Conservation (phyloP, 768 basidiomycete species). For the Heimioporus sp. region DNA sequence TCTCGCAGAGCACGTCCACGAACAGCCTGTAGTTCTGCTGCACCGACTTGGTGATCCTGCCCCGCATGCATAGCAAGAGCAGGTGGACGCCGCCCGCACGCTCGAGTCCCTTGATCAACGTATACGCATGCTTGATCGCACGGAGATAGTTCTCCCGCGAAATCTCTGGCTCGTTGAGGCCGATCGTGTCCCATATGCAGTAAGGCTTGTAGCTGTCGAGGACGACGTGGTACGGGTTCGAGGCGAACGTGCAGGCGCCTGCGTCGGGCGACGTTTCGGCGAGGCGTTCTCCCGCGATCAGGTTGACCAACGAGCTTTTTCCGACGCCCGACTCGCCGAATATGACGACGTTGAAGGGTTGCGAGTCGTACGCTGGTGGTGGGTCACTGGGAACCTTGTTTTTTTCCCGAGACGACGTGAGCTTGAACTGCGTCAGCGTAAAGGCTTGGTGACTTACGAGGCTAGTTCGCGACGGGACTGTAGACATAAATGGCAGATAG, state of each 20-base stretch:
- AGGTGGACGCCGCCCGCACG: constrained; percentile 36
- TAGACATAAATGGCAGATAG: neutral
- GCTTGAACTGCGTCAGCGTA: too few species aligned
- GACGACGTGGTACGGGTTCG: constrained; percentile 21
- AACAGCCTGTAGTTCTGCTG: constrained; percentile 40
- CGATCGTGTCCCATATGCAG: constrained; percentile 32
- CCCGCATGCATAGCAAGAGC: constrained; percentile 39
- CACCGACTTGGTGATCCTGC: constrained; percentile 34
- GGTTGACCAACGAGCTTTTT: constrained; percentile 43
- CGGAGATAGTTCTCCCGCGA: constrained; percentile 17
- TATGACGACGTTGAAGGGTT: constrained; percentile 22
- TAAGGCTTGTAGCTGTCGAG: constrained; percentile 15
- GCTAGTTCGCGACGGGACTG: neutral
- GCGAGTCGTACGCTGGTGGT: constrained; percentile 17
- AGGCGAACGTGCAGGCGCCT: constrained; percentile 35
- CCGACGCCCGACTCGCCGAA: constrained; percentile 30
- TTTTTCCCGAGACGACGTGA: constrained; percentile 1
- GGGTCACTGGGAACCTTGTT: constrained; percentile 2
- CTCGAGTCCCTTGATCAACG: constrained; percentile 33
- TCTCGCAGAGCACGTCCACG: constrained; percentile 37
- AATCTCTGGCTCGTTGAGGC: constrained; percentile 29
- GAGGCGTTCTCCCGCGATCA: constrained; percentile 28
- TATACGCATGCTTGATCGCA: constrained; percentile 30
- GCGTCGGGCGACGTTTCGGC: constrained; percentile 33
- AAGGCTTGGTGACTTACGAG: constrained; percentile 9